Evolutionary conservation across 805 yeast genomes (phyloP).

Genomic region (Saturnispora halmiae): DNA sequence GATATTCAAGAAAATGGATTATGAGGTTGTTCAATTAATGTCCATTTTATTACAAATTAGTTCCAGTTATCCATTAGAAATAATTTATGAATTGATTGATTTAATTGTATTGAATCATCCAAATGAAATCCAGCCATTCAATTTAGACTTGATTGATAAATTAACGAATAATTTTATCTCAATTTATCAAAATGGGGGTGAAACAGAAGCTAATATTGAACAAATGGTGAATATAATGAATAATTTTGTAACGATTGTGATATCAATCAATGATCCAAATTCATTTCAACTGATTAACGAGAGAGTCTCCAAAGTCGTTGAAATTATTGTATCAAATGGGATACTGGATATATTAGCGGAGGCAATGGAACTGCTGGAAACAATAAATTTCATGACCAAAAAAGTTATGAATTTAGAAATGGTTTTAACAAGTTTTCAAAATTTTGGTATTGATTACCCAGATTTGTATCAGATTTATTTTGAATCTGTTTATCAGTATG

Average conservation of each 20-base stretch:
- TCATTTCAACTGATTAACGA: constrained; percentile 43
- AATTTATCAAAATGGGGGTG: constrained; percentile 35
- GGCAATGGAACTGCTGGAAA: constrained; percentile 59
- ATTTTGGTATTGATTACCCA: constrained; percentile 43
- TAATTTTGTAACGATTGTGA: constrained; percentile 71
- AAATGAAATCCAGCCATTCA: constrained; percentile 83
- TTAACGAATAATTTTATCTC: constrained; percentile 66
- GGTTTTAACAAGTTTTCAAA: constrained; percentile 39
- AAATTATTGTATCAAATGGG: constrained; percentile 54
- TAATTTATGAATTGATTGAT: constrained; percentile 83
- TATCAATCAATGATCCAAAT: constrained; percentile 68
- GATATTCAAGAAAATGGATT: constrained; percentile 3
- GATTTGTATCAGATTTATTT: constrained; percentile 41
- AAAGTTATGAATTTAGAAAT: constrained; percentile 26
- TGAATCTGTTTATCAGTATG: constrained; percentile 38
- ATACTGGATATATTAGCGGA: constrained; percentile 71
- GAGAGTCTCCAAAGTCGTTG: constrained; percentile 59
- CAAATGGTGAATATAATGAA: constrained; percentile 76
- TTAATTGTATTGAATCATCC: constrained; percentile 83
- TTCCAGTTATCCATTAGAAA: constrained; percentile 72
- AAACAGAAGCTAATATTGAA: constrained; percentile 39
- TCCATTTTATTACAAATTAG: constrained; percentile 62
- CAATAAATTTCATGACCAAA: constrained; percentile 55
- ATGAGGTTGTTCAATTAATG: constrained; percentile 39
- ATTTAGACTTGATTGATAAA: constrained; percentile 54